Evolutionary conservation across 805 yeast species (phyloP), one percentile per base, ranked within the genome.

Genomic region (Metschnikowia lachancei): DNA sequence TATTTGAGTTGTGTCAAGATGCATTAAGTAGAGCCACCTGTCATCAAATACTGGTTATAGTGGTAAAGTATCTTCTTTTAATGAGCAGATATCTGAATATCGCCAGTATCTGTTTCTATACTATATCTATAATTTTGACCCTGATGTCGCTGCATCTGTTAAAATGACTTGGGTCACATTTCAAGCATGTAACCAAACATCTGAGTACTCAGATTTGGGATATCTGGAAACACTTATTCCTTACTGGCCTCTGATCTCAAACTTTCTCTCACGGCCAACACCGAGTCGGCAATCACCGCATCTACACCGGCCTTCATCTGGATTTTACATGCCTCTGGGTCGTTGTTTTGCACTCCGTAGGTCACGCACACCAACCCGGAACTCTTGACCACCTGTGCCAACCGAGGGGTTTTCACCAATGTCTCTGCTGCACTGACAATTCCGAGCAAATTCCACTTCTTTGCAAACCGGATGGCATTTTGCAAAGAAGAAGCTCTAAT

Each of bases 231-330:
- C 13, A 6, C 10, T 24, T 17, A 41, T 14, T 51, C 45, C 38
- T 37, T 41, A n/a, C 46, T 47, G 13, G 47, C 57, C 28, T 52
- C 57, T 12, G 43, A 57, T 47, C 76, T 78, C 51, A 91, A 73
- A 7, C 87, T 96, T 57, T 85, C 85, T 61, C 96, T 76, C n/a
- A 91, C 95, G 0, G 96, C 97, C 59, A 91, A 73, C 1, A 92
- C 98, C 45, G 88, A 83, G 66, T 92, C 98, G 3, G 88, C 97
- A 67, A 92, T 92, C n/a, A 92, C 97, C 0, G 99, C 99, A 72
- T 92, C 98, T 11, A 92, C 96, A 8, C 98, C 98, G 3, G 95
- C 91, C 52, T 81, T 82, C 84, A 92, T 84, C 65, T 92, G 97
- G 47, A 86, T 70, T 55, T 81, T 82, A 24, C 95, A 90, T 51